Evolutionary conservation across 1,284 basidiomycete genomes (phyloP).

Genomic region (Fomitiporia mediterranea): DNA sequence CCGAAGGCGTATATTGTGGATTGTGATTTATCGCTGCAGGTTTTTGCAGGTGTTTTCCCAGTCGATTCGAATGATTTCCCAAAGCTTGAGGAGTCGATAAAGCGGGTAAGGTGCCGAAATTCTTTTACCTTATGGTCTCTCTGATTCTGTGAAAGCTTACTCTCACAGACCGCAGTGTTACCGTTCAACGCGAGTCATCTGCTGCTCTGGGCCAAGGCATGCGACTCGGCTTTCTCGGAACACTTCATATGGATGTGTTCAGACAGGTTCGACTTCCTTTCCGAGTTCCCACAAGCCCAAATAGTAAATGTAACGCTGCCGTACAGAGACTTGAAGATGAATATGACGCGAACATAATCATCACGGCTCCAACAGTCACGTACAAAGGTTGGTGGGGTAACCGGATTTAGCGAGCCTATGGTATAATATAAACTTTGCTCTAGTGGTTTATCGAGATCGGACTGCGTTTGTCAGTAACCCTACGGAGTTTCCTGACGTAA

Average conservation of each 20-base stretch:
- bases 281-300: neutral
- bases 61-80: constrained; percentile 88
- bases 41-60: constrained; percentile 95
- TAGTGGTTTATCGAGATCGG: constrained; percentile 73
- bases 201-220: constrained; percentile 94
- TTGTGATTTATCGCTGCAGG: constrained; percentile 43
- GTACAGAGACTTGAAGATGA: constrained; percentile 86
- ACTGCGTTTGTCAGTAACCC: constrained; percentile 82
- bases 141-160: constrained; percentile 51
- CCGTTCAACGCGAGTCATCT: constrained; percentile 90
- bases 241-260: constrained; percentile 96
- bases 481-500: constrained; percentile 83
- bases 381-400: constrained; percentile 62
- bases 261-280: constrained; percentile 47
- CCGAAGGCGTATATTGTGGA: neutral
- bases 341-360: constrained; percentile 84
- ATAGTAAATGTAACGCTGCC: neutral
- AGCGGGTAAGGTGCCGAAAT: constrained; percentile 52
- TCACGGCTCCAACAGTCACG: constrained; percentile 92
- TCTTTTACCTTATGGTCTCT: constrained; percentile 14
- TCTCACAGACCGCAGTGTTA: constrained; percentile 86
- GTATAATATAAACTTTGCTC: constrained; percentile 18
- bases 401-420: neutral
- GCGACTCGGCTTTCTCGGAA: constrained; percentile 92
- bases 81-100: constrained; percentile 95